Conservation (phyloP, 345 rosid species). For the Pugionium cornutum region DNA sequence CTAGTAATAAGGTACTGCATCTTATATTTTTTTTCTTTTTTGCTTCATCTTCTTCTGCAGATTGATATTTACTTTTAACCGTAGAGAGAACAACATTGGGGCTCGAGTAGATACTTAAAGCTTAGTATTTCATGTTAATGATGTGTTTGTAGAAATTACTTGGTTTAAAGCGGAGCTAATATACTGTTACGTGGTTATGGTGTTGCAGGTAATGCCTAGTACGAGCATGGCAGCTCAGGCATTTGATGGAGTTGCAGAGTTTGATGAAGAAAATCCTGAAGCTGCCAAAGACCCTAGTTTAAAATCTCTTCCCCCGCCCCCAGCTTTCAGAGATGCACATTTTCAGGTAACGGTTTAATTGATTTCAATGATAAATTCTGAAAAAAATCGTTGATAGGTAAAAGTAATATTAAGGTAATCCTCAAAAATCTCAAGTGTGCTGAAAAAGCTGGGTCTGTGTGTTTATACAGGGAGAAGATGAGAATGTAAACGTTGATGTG, state of each 20-base stretch:
- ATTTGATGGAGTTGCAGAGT: conserved; percentile 52
- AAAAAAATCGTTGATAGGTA: not conserved
- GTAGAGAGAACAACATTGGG: not conserved
- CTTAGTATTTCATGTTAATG: conserved; percentile 1
- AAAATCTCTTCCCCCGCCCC: conserved; percentile 47
- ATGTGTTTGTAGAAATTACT: not conserved
- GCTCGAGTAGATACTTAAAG: not conserved
- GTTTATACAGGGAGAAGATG: conserved; percentile 36
- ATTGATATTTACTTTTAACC: too few relatives aligned
- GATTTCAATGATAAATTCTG: conserved; percentile 1
- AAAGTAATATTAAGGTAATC: not conserved
- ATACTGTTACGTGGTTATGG: not conserved
- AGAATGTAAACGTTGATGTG: conserved; percentile 21
- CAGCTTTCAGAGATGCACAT: conserved; percentile 45
- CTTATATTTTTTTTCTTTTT: not conserved
- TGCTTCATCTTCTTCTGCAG: conserved; percentile 5
- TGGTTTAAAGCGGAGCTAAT: not conserved
- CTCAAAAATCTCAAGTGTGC: not conserved
- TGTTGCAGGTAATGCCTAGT: conserved; percentile 47
- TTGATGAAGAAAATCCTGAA: conserved; percentile 54
- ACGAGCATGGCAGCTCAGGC: conserved; percentile 75
- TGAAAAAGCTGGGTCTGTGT: not conserved
- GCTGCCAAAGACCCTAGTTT: conserved; percentile 47
- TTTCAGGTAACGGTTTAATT: conserved; percentile 23
- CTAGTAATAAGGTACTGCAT: conserved; percentile 53